phyloP scores from a whole-genome alignment of 2,329 filamentous ascomycete genomes.

The Nothopassalora personata region DNA sequence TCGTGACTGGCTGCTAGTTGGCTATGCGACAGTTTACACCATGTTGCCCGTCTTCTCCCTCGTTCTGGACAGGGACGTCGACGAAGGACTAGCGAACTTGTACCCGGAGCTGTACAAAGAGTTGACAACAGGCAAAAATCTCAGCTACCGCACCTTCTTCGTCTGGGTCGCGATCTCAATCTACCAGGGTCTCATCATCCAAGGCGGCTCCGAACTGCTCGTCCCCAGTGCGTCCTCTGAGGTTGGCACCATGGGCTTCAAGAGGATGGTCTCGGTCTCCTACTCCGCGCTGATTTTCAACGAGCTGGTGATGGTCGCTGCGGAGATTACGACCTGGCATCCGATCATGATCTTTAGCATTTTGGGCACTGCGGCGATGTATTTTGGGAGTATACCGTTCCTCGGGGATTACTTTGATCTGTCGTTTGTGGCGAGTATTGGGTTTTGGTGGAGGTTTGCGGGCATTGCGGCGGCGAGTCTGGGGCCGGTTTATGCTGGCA shows the following conservation, averaged over 20 bases:
- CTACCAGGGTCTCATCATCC: slow-evolving; percentile 92
- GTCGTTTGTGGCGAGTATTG: slow-evolving; percentile 67
- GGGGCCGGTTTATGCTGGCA: slow-evolving; percentile 80
- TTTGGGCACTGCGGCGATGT: slow-evolving; percentile 75
- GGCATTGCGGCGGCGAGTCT: slow-evolving; percentile 76
- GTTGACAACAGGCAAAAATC: slow-evolving; percentile 77
- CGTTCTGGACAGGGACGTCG: slow-evolving; percentile 90
- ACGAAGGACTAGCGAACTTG: slow-evolving; percentile 85
- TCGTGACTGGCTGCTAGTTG: slow-evolving; percentile 93
- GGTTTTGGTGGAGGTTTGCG: slow-evolving; percentile 80
- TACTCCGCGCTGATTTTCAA: slow-evolving; percentile 92
- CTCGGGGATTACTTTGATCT: slow-evolving; percentile 87
- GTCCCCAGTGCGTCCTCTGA: slow-evolving; percentile 59
- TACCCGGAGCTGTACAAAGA: slow-evolving; percentile 98
- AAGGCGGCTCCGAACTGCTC: slow-evolving; percentile 85
- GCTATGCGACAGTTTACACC: slow-evolving; percentile 94
- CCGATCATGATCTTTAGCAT: slow-evolving; percentile 82
- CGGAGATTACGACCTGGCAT: slow-evolving; percentile 96
- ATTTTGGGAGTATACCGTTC: slow-evolving; percentile 77
- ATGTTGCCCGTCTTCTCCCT: slow-evolving; percentile 88
- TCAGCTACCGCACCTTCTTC: slow-evolving; percentile 93
- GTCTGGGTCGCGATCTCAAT: slow-evolving; percentile 92
- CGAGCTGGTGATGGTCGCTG: slow-evolving; percentile 94
- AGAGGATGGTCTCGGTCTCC: slow-evolving; percentile 75
- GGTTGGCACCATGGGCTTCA: slow-evolving; percentile 29